Percentiles rank a stretch among this genome's conserved stretches.
These are phyloP conservation scores for Prunus campanulata DNA, from an alignment of 306 rosid genomes.

Conservation along the genomic window DNA sequence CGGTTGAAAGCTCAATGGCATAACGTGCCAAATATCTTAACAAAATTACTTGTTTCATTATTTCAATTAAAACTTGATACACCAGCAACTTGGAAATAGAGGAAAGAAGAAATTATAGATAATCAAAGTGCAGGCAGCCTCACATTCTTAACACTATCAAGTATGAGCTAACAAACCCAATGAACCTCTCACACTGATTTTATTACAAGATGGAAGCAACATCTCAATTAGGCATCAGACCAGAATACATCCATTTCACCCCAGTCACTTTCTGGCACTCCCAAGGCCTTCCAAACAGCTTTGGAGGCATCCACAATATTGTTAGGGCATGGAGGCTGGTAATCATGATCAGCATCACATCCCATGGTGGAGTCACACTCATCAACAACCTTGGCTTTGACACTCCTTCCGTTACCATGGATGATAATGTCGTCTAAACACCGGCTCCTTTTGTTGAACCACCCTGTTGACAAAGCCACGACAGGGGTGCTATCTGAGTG, in stretches of 20 bases:
- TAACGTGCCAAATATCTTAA: background rate
- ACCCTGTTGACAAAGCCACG: slow-evolving; percentile 50
- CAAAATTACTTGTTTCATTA: background rate
- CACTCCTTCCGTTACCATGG: slow-evolving; percentile 43
- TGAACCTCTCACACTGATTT: background rate
- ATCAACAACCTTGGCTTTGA: slow-evolving; percentile 50
- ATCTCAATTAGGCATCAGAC: slow-evolving; percentile 20
- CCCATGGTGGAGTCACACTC: slow-evolving; percentile 61
- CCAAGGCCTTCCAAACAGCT: slow-evolving; percentile 36
- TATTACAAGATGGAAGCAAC: background rate
- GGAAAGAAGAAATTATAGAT: background rate
- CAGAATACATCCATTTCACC: slow-evolving; percentile 16
- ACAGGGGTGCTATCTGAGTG: slow-evolving; percentile 30
- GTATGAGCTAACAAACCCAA: background rate
- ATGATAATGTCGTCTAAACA: slow-evolving; percentile 32
- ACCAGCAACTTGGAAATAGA: background rate
- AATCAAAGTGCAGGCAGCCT: background rate
- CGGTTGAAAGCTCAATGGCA: background rate
- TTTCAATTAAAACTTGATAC: background rate
- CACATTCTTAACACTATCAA: background rate
- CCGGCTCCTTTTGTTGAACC: slow-evolving; percentile 35
- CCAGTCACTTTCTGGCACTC: slow-evolving; percentile 18
- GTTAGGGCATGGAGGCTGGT: slow-evolving; percentile 41
- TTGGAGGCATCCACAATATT: slow-evolving; percentile 44
- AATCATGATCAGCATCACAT: slow-evolving; percentile 40